These are phyloP conservation scores for Spiromastix sp. DNA, from an alignment of 2,329 filamentous ascomycete species.

Conservation along the genomic window DNA sequence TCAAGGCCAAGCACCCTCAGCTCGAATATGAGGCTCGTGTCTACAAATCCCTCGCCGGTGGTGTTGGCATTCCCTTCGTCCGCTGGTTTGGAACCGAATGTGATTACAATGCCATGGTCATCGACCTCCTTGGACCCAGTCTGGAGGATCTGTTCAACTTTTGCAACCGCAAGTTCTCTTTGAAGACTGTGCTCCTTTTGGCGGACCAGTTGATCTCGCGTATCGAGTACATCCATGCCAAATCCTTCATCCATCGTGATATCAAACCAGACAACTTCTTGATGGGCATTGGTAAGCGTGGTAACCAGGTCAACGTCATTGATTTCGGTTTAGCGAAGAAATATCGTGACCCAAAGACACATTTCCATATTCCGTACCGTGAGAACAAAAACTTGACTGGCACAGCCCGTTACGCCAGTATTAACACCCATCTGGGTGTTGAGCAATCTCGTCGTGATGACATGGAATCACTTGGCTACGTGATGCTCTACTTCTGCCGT, in stretches of 20 bases:
- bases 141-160: constrained; percentile 99
- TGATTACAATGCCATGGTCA: constrained; percentile 99
- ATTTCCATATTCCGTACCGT: constrained; percentile 98
- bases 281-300: constrained; percentile 98
- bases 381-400: constrained; percentile 99
- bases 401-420: constrained; percentile 95
- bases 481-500: constrained; percentile 99
- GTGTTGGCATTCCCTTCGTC: constrained; percentile 96
- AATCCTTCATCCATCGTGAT: constrained; percentile 98
- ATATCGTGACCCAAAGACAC: constrained; percentile 98
- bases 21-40: constrained; percentile 97
- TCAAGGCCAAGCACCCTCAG: constrained; percentile 99
- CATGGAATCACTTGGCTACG: constrained; percentile 97
- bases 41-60: constrained; percentile 75
- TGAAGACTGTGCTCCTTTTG: constrained; percentile 94
- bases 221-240: constrained; percentile 99
- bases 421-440: constrained; percentile 97
- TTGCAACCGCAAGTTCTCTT: constrained; percentile 98
- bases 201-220: constrained; percentile 98
- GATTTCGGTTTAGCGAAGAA: constrained; percentile 99
- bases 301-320: constrained; percentile 98
- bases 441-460: constrained; percentile 99
- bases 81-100: constrained; percentile 99
- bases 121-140: constrained; percentile 89
- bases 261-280: constrained; percentile 99